Evolutionary conservation across 2,329 filamentous ascomycete genomes (phyloP).

Genomic region (Dissoconium aciculare): DNA sequence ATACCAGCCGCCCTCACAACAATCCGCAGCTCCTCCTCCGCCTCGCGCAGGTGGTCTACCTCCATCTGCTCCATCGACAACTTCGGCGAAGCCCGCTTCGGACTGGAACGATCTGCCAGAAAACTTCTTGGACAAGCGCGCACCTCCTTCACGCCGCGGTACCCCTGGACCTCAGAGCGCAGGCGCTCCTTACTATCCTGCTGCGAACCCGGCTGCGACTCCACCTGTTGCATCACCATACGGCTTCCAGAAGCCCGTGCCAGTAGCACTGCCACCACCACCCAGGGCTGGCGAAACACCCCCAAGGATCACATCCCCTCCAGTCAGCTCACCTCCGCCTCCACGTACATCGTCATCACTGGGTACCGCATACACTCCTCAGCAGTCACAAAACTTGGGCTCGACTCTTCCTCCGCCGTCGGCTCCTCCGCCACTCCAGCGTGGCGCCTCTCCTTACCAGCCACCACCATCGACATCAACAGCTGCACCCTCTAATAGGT

Average conservation of each 20-base stretch:
- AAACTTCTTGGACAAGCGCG: slow-evolving; percentile 53
- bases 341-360: slow-evolving; percentile 38
- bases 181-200: slow-evolving; percentile 50
- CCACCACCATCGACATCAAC: slow-evolving; percentile 49
- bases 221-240: slow-evolving; percentile 42
- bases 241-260: slow-evolving; percentile 41
- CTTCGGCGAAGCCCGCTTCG: slow-evolving; percentile 51
- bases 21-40: slow-evolving; percentile 39
- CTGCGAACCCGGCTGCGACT: slow-evolving; percentile 40
- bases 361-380: slow-evolving; percentile 50
- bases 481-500: slow-evolving; percentile 57
- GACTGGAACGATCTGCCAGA: slow-evolving; percentile 95
- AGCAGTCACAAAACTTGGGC: slow-evolving; percentile 31
- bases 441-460: slow-evolving; percentile 76
- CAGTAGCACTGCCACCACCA: slow-evolving; percentile 64
- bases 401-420: slow-evolving; percentile 31
- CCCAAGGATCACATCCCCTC: slow-evolving; percentile 55
- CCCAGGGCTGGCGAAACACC: slow-evolving; percentile 62
- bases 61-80: slow-evolving; percentile 40
- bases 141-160: slow-evolving; percentile 46
- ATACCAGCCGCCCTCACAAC: slow-evolving; percentile 31
- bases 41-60: slow-evolving; percentile 53
- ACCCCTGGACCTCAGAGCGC: slow-evolving; percentile 58
- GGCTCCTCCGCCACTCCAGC: slow-evolving; percentile 48
- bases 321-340: slow-evolving; percentile 39